Evolutionary conservation across 148 eudicot species (phyloP), one percentile per base, ranked within the genome.

Genomic region (Suaeda aralocaspica): DNA sequence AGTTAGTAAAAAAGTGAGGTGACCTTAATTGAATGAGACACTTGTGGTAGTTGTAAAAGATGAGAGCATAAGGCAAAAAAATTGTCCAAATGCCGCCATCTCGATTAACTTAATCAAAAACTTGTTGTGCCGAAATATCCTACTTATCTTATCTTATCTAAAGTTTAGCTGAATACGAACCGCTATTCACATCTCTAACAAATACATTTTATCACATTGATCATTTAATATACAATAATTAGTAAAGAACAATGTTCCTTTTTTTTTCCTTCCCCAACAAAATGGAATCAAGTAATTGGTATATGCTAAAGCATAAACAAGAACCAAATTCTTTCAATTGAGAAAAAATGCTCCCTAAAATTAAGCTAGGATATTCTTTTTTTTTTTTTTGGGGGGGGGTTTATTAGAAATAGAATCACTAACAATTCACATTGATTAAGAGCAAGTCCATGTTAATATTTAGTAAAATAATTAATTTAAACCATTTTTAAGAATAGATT

Each of bases 11-110:
- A 63, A 39, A 53, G 22, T 36, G 63, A 56, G 25, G 57, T 69
- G 52, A 57, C 39, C 18, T 57, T 12, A 15, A 18, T 44, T 56
- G 64, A 73, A 56, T 73, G 24, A 29, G 70, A 70, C 73, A 15
- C 73, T 70, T 70, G 73, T 70, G 73, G 66, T 70, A 66, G 66
- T 67, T 63, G 67, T 63, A 4, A 33, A 2, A 41, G 50, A 42
- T 63, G 2, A 63, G 33, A 55, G 1, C 24, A 24, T 21, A 62
- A 25, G 58, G 44, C 3, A 12, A 26, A 6, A 33, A 60, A 22
- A 33, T 60, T 60, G 44, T 9, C 25, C 41, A 34, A 34, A 4
- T 60, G 64, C 45, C 21, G 21, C 60, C 63, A 18, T 41, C 26
- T 15, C 24, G 31, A 16, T 15, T 31, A 34, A 34, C 46, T 34